Percentiles rank a stretch among this genome's conserved stretches.
These are phyloP conservation scores for Leucocoprinus sp. DNA, from an alignment of 768 basidiomycete genomes.

Conservation along the genomic window DNA sequence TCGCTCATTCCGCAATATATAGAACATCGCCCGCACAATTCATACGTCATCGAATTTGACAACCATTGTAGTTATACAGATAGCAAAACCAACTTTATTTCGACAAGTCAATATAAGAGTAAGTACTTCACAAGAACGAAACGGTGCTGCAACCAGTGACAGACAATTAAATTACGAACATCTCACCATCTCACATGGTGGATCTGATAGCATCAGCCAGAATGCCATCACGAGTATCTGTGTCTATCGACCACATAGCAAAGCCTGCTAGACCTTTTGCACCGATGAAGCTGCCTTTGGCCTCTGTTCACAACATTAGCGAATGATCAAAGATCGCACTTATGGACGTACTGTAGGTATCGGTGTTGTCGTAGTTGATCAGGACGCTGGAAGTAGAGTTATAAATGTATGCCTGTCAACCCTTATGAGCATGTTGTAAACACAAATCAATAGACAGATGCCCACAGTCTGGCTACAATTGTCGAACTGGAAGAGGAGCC, in stretches of 20 bases:
- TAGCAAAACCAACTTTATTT: too few species aligned
- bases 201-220: slow-evolving; percentile 46
- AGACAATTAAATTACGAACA: background rate
- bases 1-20: too few species aligned
- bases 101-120: too few species aligned
- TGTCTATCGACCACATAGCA: slow-evolving; percentile 55
- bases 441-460: slow-evolving; percentile 11
- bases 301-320: slow-evolving; percentile 17
- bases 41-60: too few species aligned
- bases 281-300: slow-evolving; percentile 52
- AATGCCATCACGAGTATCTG: slow-evolving; percentile 45
- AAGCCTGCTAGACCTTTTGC: slow-evolving; percentile 44
- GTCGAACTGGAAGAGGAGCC: slow-evolving; percentile 45
- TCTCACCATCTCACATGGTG: slow-evolving; percentile 21
- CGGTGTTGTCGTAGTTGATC: slow-evolving; percentile 57
- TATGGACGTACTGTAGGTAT: slow-evolving; percentile 36
- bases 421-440: background rate
- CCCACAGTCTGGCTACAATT: slow-evolving; percentile 62
- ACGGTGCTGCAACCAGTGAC: background rate
- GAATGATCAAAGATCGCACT: background rate
- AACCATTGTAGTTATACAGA: too few species aligned
- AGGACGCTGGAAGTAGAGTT: slow-evolving; percentile 38
- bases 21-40: too few species aligned
- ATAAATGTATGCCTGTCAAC: slow-evolving; percentile 53
- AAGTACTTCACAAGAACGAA: background rate